These are phyloP conservation scores for Hygrocybe punicea DNA, from an alignment of 768 basidiomycete genomes.

Conservation along the genomic window DNA sequence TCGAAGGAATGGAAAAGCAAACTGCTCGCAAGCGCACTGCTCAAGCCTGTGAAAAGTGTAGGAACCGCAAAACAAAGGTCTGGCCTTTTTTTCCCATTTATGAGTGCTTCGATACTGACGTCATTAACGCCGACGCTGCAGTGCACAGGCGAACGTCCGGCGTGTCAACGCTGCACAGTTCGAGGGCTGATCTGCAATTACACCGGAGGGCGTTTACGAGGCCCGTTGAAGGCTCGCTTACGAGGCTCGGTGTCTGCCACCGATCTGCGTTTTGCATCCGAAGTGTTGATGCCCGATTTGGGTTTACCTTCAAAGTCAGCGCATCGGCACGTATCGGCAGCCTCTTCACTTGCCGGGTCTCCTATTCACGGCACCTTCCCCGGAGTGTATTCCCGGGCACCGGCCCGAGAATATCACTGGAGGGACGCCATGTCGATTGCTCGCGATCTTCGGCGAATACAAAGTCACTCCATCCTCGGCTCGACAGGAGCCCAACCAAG, in stretches of 20 bases:
- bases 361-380: not conserved
- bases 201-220: not conserved
- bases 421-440: not conserved
- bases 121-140: constrained; percentile 17
- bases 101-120: not conserved
- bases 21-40: constrained; percentile 41
- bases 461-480: not conserved
- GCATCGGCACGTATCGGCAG: not conserved
- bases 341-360: not conserved
- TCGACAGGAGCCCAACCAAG: not conserved
- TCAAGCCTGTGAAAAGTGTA: constrained; percentile 57
- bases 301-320: not conserved
- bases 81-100: not conserved
- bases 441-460: constrained; percentile 1
- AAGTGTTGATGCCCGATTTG: not conserved
- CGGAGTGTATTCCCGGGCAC: not conserved
- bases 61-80: constrained; percentile 56
- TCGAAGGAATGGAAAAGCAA: not conserved
- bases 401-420: not conserved
- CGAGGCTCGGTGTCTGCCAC: not conserved
- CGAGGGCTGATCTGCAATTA: constrained; percentile 54
- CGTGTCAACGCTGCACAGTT: constrained; percentile 48
- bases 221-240: not conserved
- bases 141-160: constrained; percentile 58
- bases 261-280: not conserved